Evolutionary conservation across 2,329 filamentous ascomycete genomes (phyloP).

Genomic region (Verruconis gallopava): DNA sequence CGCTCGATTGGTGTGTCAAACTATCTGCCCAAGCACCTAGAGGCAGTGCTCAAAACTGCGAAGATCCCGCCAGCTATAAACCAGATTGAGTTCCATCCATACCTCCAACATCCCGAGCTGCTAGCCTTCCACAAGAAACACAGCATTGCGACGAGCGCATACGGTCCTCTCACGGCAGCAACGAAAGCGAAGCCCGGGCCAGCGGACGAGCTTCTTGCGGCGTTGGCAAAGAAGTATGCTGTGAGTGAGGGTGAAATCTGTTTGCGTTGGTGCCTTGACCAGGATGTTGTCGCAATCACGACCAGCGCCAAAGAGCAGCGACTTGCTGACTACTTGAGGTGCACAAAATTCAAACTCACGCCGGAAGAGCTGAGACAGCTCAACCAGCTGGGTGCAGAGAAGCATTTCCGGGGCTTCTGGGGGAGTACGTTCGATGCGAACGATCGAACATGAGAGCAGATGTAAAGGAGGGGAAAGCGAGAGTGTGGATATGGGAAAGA

Average conservation of each 20-base stretch:
- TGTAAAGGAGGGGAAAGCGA: no score
- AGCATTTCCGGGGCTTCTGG: constrained; percentile 28
- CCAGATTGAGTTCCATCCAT: constrained; percentile 58
- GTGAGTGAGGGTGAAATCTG: constrained; percentile 44
- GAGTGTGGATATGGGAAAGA: no score
- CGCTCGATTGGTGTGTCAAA: constrained; percentile 52
- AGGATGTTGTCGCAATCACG: constrained; percentile 45
- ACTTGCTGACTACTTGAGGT: constrained; percentile 43
- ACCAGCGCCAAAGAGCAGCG: constrained; percentile 48
- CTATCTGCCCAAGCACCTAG: constrained; percentile 42
- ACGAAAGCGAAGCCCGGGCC: constrained; percentile 44
- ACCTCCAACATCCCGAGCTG: constrained; percentile 48
- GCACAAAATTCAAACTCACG: constrained; percentile 44
- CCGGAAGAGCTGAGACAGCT: constrained; percentile 44
- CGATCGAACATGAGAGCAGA: no score
- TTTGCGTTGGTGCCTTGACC: constrained; percentile 48
- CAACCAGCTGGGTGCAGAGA: constrained; percentile 33
- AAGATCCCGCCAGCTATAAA: constrained; percentile 48
- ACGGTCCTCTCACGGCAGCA: constrained; percentile 35
- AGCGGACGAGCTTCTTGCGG: constrained; percentile 37
- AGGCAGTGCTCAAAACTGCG: constrained; percentile 40
- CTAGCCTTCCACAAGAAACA: constrained; percentile 39
- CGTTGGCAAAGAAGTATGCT: constrained; percentile 47
- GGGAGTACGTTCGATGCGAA: constrained; percentile 7
- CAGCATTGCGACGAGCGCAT: constrained; percentile 35